Percentiles rank a stretch among this genome's conserved stretches.
phyloP scores from a whole-genome alignment of 331 rosid genomes.

The Malus hybrid region DNA sequence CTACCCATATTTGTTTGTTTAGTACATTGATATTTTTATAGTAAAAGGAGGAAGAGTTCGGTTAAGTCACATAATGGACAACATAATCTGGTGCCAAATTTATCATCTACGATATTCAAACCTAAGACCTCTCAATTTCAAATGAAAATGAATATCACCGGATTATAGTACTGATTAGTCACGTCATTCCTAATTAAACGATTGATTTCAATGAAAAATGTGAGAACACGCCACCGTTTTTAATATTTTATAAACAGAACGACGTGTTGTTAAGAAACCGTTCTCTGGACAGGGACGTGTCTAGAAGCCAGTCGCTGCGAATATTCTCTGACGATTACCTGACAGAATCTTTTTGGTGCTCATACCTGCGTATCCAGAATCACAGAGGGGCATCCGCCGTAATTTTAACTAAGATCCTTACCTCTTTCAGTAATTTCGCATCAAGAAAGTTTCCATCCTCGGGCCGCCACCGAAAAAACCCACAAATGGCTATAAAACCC shows the following conservation, averaged over 20 bases:
- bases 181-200: too few species aligned
- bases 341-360: constrained; percentile 1
- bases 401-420: constrained; percentile 1
- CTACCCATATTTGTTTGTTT: too few species aligned
- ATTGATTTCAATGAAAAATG: too few species aligned
- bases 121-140: accelerated
- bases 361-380: neutral
- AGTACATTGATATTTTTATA: too few species aligned
- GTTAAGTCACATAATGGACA: too few species aligned
- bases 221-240: neutral
- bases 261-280: neutral
- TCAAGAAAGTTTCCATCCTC: neutral
- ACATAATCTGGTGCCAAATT: too few species aligned
- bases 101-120: accelerated
- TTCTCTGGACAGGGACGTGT: neutral
- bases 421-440: neutral
- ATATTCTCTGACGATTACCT: neutral
- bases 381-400: neutral
- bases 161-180: too few species aligned
- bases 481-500: neutral
- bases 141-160: too few species aligned
- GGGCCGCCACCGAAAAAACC: neutral
- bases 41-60: accelerated
- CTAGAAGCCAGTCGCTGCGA: neutral
- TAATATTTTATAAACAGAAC: neutral